Conservation (phyloP, 1,139 yeast species). For the Suhomyces wounanorum region DNA sequence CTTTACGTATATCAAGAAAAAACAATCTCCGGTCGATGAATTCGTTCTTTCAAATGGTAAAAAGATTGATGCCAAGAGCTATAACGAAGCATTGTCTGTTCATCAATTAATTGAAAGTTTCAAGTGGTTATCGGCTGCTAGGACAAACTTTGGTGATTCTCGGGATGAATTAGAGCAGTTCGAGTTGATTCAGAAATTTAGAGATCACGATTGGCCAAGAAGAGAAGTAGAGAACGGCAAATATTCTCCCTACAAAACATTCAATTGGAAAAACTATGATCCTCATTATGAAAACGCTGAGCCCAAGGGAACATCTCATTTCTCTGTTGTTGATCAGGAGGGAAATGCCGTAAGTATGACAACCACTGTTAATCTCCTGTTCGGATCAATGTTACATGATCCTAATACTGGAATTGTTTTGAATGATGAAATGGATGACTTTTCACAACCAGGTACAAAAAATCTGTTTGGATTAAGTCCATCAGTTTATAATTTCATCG, state of each 20-base stretch:
- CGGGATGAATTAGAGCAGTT: constrained; percentile 17
- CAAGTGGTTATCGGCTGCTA: constrained; percentile 90
- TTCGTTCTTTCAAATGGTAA: neutral
- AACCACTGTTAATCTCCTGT: constrained; percentile 82
- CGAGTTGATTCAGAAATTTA: constrained; percentile 32
- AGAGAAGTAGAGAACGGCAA: constrained; percentile 46
- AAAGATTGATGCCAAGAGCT: neutral
- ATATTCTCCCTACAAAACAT: constrained; percentile 56
- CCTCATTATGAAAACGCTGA: constrained; percentile 76
- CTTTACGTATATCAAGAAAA: constrained; percentile 23
- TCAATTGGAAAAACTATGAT: constrained; percentile 68
- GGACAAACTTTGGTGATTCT: constrained; percentile 79
- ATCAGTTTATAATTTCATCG: constrained; percentile 73
- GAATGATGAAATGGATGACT: constrained; percentile 95
- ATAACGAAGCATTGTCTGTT: constrained; percentile 47
- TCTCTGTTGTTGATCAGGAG: constrained; percentile 70
- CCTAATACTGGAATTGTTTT: constrained; percentile 77
- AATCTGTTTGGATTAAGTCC: constrained; percentile 85
- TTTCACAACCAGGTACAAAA: constrained; percentile 66
- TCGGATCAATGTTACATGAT: constrained; percentile 84
- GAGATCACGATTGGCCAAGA: constrained; percentile 55
- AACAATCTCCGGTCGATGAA: neutral
- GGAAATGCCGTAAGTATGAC: constrained; percentile 83
- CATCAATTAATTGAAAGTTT: constrained; percentile 80
- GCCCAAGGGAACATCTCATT: constrained; percentile 88